These are phyloP conservation scores for Gastroboletus turbinatus DNA, from an alignment of 1,284 basidiomycete species.

Conservation along the genomic window DNA sequence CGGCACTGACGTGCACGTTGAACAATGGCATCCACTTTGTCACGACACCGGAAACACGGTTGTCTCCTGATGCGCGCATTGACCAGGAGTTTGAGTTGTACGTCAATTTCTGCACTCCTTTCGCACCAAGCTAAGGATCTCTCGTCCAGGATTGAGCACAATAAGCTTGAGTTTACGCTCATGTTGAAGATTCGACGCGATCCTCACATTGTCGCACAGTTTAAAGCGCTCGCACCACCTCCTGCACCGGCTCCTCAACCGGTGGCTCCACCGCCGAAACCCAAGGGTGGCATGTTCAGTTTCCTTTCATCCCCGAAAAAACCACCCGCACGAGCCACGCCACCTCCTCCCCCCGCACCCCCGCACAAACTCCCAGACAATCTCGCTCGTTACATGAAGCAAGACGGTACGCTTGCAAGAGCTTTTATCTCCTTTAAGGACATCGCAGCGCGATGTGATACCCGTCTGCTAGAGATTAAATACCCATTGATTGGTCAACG, in stretches of 20 bases:
- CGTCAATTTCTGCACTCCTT: constrained; percentile 32
- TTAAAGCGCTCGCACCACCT: constrained; percentile 57
- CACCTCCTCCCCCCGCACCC: constrained; percentile 35
- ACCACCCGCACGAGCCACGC: constrained; percentile 39
- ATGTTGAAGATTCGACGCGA: constrained; percentile 82
- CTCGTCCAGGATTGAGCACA: constrained; percentile 70
- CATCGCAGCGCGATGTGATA: constrained; percentile 77
- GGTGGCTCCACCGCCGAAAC: constrained; percentile 43
- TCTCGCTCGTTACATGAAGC: constrained; percentile 79
- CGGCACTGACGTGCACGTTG: constrained; percentile 83
- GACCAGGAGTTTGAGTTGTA: constrained; percentile 95
- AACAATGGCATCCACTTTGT: constrained; percentile 98
- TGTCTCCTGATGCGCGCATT: constrained; percentile 68
- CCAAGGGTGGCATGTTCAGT: constrained; percentile 66
- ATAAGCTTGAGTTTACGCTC: constrained; percentile 88
- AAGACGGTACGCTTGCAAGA: constrained; percentile 77
- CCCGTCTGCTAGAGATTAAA: constrained; percentile 78
- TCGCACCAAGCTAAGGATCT: neutral
- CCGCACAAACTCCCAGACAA: constrained; percentile 57
- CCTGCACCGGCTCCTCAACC: constrained; percentile 46
- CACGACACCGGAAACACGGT: constrained; percentile 78
- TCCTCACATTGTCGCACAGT: constrained; percentile 74
- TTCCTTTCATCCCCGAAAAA: constrained; percentile 82
- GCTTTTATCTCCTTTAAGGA: constrained; percentile 87
- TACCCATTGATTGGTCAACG: constrained; percentile 83